Percentiles rank a stretch among this genome's conserved stretches.
phyloP scores from a whole-genome alignment of 1,139 yeast genomes.

The Magnusiomyces magnusii region DNA sequence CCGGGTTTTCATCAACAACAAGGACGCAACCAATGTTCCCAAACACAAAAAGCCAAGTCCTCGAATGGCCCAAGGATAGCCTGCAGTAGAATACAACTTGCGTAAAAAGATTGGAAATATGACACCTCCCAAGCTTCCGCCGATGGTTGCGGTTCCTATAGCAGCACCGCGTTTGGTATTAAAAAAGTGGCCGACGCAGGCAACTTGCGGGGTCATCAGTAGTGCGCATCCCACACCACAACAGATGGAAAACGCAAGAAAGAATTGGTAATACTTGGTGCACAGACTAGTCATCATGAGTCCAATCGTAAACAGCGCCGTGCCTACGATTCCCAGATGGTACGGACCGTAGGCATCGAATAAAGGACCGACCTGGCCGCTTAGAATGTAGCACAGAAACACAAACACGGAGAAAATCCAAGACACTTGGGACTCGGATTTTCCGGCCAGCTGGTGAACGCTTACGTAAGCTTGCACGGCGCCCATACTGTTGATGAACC shows the following conservation, averaged over 20 bases:
- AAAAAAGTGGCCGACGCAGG: constrained; percentile 59
- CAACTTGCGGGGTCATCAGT: constrained; percentile 51
- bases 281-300: constrained; percentile 51
- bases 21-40: background rate
- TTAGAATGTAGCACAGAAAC: constrained; percentile 50
- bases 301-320: constrained; percentile 42
- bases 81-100: constrained; percentile 40
- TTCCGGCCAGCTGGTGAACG: constrained; percentile 40
- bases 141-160: constrained; percentile 49
- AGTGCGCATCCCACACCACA: constrained; percentile 53
- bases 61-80: constrained; percentile 58
- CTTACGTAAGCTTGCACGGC: constrained; percentile 53
- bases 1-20: background rate
- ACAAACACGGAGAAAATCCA: constrained; percentile 58
- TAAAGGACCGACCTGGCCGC: constrained; percentile 51
- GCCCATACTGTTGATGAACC: constrained; percentile 52
- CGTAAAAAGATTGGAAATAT: constrained; percentile 51
- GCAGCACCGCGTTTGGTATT: constrained; percentile 48
- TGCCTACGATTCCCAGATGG: constrained; percentile 29
- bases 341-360: constrained; percentile 42
- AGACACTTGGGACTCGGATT: constrained; percentile 42
- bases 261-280: constrained; percentile 47
- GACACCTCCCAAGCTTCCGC: constrained; percentile 59
- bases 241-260: constrained; percentile 48
- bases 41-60: constrained; percentile 33